Evolutionary conservation across 164 flowering plant species (phyloP), one percentile per base, ranked within the genome.

Genomic region (Umbilicus rupestris): DNA sequence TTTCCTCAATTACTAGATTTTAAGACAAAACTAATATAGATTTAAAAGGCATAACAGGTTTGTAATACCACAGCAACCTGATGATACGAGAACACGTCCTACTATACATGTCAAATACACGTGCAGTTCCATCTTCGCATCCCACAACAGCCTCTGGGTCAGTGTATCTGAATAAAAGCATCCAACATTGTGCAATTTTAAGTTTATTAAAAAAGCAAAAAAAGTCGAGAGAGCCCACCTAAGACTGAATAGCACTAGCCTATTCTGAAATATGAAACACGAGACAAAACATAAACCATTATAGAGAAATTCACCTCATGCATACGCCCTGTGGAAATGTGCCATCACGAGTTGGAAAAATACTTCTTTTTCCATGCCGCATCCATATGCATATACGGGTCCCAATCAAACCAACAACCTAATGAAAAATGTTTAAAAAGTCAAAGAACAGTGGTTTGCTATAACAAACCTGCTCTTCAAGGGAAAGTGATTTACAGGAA

Each of bases 61-160:
- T 46, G 52, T 11, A 68, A 29, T 19, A 16, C 59, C n/a, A 35
- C 46, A 30, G 22, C 19, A 78, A 92, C 98, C 87, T 89, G 30
- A 93, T 77, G 64, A 93, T 90, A 58, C 70, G 89, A 73, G 94
- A 86, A 71, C 96, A 87, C 46, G 65, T 84, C 69, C 83, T 79
- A 70, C 96, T 87, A 71, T 93, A 93, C 92, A 93, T 86, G 78
- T 93, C 98, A 82, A 88, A 93, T 37, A 87, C 79, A 75, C 90
- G 88, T 72, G 71, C 85, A 46, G 83, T 83, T 39, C 98, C 98
- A 81, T 93, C 97, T 65, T 79, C 94, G 73, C 96, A 90, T 67
- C 98, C 97, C 66, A 93, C 83, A 31, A 84, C 86, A 44, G 97
- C 97, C 70, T 88, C 92, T 35, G 97, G 96, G 79, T 93, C 98